A percentile compares a stretch with the other conserved stretches of the same genome.
Evolutionary conservation across 2,329 filamentous ascomycete genomes (phyloP).

Genomic region (Apiospora sp.): DNA sequence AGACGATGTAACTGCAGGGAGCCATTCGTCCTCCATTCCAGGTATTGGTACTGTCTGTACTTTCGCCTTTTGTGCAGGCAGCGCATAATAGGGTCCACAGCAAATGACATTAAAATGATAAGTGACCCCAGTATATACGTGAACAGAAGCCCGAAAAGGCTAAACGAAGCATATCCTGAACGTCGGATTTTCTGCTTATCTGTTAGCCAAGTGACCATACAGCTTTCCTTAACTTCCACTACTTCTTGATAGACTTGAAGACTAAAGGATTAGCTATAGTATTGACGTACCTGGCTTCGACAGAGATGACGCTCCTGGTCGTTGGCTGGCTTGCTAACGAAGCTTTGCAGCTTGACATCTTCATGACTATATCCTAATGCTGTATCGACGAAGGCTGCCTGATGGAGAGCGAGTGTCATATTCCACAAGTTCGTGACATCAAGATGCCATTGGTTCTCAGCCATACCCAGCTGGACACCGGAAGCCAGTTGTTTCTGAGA

Average conservation of each 20-base stretch:
- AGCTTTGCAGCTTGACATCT: not conserved
- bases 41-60: constrained; percentile 8
- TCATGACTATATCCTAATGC: not conserved
- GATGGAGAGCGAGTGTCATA: not conserved
- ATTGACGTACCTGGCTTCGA: constrained; percentile 20
- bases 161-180: constrained; percentile 5
- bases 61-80: not conserved
- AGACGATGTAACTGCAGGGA: constrained; percentile 9
- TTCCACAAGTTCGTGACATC: constrained; percentile 22
- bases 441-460: constrained; percentile 13
- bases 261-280: not conserved
- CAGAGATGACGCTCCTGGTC: not conserved
- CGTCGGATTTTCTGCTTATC: not conserved
- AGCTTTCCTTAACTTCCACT: not conserved
- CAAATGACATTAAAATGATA: constrained; percentile 5
- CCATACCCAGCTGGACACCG: not conserved
- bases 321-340: not conserved
- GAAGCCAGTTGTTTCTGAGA: not conserved
- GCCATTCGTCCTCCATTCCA: constrained; percentile 19
- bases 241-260: not conserved
- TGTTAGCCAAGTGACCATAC: not conserved
- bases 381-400: not conserved
- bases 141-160: constrained; percentile 16
- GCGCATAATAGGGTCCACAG: not conserved
- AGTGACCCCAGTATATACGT: not conserved